Conservation (phyloP, 2,329 filamentous ascomycete genomes). For the Phialocephala sp. region DNA sequence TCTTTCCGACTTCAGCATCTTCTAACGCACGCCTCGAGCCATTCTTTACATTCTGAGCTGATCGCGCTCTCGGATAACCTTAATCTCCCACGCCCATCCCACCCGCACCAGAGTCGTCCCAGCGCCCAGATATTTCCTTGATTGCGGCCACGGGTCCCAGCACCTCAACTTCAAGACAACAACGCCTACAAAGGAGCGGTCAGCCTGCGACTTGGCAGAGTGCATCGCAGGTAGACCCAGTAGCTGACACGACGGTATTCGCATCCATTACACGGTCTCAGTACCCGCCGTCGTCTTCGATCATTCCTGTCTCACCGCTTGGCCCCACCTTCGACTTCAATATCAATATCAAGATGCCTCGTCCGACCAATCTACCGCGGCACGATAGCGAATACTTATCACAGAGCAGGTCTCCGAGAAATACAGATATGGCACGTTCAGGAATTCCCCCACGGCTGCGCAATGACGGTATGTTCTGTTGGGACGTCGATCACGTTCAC, state of each 20-base stretch:
- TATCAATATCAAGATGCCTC: slow-evolving; percentile 7
- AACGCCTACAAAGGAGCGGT: slow-evolving; percentile 9
- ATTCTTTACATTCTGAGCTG: slow-evolving; percentile 8
- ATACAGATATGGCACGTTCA: slow-evolving; percentile 18
- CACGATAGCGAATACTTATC: slow-evolving; percentile 7
- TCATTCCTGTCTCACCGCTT: slow-evolving; percentile 8
- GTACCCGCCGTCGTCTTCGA: neutral
- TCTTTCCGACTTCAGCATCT: neutral
- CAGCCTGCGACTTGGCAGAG: slow-evolving; percentile 2
- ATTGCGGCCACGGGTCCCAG: neutral
- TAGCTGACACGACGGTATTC: neutral
- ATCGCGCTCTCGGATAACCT: neutral
- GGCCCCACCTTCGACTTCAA: slow-evolving; percentile 9
- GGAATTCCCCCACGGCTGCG: slow-evolving; percentile 34
- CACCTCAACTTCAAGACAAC: slow-evolving; percentile 11
- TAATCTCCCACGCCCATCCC: neutral
- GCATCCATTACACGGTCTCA: neutral
- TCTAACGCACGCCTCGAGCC: slow-evolving; percentile 7
- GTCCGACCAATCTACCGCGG: slow-evolving; percentile 5
- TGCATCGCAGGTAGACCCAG: neutral
- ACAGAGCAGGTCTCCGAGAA: slow-evolving; percentile 7
- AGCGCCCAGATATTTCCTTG: slow-evolving; percentile 10
- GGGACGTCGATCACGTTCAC: neutral
- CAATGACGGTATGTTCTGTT: slow-evolving; percentile 36
- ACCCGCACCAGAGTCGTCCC: neutral